phyloP scores from a whole-genome alignment of 495 filamentous ascomycete genomes.

The Aspergillus sclerotiicarbonarius region DNA sequence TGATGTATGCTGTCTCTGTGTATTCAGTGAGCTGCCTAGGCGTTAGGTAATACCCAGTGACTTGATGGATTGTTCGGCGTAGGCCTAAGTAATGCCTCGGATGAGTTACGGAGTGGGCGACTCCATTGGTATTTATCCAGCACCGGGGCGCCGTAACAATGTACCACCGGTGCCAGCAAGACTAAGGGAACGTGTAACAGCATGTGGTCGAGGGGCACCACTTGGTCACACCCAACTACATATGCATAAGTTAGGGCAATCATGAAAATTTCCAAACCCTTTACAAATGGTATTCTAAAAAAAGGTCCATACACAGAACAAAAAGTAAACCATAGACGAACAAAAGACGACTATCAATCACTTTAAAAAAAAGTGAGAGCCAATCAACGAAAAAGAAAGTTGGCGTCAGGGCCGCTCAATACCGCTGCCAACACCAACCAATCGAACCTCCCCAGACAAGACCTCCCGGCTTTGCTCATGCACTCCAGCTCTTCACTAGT shows the following conservation, averaged over 20 bases:
- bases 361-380: too few species aligned
- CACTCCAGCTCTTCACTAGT: conserved; percentile 6
- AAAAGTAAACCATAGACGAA: too few species aligned
- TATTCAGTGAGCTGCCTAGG: conserved; percentile 21
- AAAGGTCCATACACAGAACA: too few species aligned
- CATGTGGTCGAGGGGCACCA: too few species aligned
- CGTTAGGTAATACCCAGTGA: conserved; percentile 33
- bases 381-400: neutral
- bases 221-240: too few species aligned
- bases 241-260: too few species aligned
- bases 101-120: too few species aligned
- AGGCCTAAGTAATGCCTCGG: neutral
- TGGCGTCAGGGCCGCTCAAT: neutral
- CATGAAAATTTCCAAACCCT: too few species aligned
- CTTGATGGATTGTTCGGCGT: conserved; percentile 10
- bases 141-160: neutral
- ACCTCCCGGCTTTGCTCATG: conserved; percentile 6
- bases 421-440: neutral
- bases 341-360: too few species aligned
- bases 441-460: conserved; percentile 6
- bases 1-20: conserved; percentile 22
- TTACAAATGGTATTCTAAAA: too few species aligned
- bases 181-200: too few species aligned
- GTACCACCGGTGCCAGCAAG: neutral
- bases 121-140: neutral